Evolutionary conservation across 257 asterid genomes (phyloP).

Genomic region (Solanum piurae): DNA sequence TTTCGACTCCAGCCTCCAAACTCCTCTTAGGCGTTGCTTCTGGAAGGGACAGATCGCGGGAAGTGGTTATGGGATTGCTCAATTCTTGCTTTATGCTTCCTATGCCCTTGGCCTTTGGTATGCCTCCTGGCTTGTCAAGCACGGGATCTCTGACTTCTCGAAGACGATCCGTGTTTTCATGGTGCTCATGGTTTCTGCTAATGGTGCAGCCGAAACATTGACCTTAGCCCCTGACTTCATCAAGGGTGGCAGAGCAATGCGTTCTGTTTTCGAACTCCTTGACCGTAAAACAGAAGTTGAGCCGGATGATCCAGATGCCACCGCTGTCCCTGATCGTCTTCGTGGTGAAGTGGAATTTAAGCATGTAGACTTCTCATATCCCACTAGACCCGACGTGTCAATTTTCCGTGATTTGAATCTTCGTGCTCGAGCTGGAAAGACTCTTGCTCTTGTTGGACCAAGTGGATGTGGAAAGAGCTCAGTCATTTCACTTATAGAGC

Average conservation of each 20-base stretch:
- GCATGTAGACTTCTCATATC: slow-evolving; percentile 80
- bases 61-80: slow-evolving; percentile 76
- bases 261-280: slow-evolving; percentile 70
- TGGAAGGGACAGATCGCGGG: slow-evolving; percentile 97
- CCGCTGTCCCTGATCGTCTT: slow-evolving; percentile 32
- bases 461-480: slow-evolving; percentile 88
- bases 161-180: slow-evolving; percentile 84
- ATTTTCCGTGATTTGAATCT: slow-evolving; percentile 53
- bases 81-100: slow-evolving; percentile 72
- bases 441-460: slow-evolving; percentile 83
- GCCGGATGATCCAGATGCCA: slow-evolving; percentile 54
- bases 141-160: slow-evolving; percentile 84
- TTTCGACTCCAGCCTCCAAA: slow-evolving; percentile 45
- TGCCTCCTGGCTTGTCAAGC: slow-evolving; percentile 88
- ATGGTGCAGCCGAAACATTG: slow-evolving; percentile 85
- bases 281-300: slow-evolving; percentile 77
- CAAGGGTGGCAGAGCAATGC: slow-evolving; percentile 90
- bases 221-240: slow-evolving; percentile 84
- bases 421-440: slow-evolving; percentile 71
- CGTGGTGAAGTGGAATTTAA: slow-evolving; percentile 76
- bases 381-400: slow-evolving; percentile 53
- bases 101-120: slow-evolving; percentile 92
- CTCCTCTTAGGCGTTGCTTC: slow-evolving; percentile 68
- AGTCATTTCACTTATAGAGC: slow-evolving; percentile 42
- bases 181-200: slow-evolving; percentile 93